phyloP scores from a whole-genome alignment of 2,329 filamentous ascomycete species.

The Penicillium brevicompactum region DNA sequence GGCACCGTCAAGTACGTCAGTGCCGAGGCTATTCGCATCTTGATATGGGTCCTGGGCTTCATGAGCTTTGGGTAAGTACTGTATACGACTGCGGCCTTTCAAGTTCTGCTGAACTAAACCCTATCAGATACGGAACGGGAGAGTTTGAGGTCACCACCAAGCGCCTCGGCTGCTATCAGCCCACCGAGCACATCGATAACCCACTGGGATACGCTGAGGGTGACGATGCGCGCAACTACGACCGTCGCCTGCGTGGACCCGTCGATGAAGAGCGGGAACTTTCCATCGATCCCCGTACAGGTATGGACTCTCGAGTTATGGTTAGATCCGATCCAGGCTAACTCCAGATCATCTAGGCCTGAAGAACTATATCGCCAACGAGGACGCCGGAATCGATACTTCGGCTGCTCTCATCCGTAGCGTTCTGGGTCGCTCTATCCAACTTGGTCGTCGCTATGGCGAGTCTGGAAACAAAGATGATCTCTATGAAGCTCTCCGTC shows the following conservation, averaged over 20 bases:
- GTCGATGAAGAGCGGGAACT: conserved; percentile 79
- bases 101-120: not conserved
- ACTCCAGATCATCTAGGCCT: conserved; percentile 49
- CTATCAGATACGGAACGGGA: conserved; percentile 60
- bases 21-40: conserved; percentile 84
- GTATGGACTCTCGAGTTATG: conserved; percentile 37
- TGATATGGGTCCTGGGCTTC: conserved; percentile 88
- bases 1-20: conserved; percentile 90
- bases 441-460: conserved; percentile 76
- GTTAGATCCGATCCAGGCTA: not conserved
- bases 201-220: conserved; percentile 87
- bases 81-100: not conserved
- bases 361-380: conserved; percentile 95
- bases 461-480: conserved; percentile 70
- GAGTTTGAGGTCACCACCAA: conserved; percentile 85
- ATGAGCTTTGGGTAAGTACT: conserved; percentile 73
- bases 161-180: conserved; percentile 77
- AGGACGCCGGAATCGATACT: conserved; percentile 75
- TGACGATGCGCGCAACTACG: conserved; percentile 78
- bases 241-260: conserved; percentile 76
- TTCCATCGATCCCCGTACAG: conserved; percentile 71
- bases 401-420: conserved; percentile 75
- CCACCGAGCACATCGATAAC: conserved; percentile 81
- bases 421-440: conserved; percentile 72
- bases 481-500: conserved; percentile 80